phyloP scores from a whole-genome alignment of 2,329 filamentous ascomycete genomes.

The Aspergillus sp. region DNA sequence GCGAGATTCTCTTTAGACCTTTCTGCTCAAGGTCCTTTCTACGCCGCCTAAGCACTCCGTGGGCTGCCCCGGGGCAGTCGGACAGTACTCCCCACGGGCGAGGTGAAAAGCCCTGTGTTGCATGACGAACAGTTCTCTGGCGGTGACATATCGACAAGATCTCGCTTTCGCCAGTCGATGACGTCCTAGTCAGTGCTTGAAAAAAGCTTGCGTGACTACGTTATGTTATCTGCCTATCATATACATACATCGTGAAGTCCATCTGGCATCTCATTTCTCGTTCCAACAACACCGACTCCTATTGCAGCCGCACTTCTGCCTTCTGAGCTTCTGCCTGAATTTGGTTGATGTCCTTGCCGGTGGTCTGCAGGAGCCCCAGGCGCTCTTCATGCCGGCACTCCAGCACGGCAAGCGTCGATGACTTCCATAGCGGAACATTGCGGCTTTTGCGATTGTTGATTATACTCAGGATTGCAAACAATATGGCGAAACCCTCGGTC shows the following conservation, averaged over 20 bases:
- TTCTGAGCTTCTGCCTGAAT: constrained; percentile 17
- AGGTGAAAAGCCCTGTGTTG: no score
- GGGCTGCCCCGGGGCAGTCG: no score
- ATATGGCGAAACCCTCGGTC: constrained; percentile 14
- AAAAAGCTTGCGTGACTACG: no score
- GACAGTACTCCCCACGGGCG: no score
- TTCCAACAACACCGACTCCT: not conserved
- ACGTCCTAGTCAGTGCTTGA: no score
- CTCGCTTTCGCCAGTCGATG: no score
- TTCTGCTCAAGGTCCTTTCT: no score
- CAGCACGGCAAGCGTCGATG: constrained; percentile 24
- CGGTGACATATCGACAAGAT: no score
- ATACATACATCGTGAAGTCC: no score
- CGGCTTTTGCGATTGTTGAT: constrained; percentile 20
- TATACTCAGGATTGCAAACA: constrained; percentile 23
- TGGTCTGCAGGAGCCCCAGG: constrained; percentile 14
- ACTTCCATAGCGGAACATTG: constrained; percentile 24
- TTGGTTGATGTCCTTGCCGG: constrained; percentile 14
- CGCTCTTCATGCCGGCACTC: constrained; percentile 18
- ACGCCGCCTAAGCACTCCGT: no score
- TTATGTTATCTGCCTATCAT: not conserved
- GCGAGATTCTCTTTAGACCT: no score
- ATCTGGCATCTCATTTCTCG: not conserved
- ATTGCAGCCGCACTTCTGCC: constrained; percentile 16
- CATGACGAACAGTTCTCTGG: no score